Base-by-base conservation (phyloP, 2,329 filamentous ascomycete species). In the Talaromyces sp. region DNA sequence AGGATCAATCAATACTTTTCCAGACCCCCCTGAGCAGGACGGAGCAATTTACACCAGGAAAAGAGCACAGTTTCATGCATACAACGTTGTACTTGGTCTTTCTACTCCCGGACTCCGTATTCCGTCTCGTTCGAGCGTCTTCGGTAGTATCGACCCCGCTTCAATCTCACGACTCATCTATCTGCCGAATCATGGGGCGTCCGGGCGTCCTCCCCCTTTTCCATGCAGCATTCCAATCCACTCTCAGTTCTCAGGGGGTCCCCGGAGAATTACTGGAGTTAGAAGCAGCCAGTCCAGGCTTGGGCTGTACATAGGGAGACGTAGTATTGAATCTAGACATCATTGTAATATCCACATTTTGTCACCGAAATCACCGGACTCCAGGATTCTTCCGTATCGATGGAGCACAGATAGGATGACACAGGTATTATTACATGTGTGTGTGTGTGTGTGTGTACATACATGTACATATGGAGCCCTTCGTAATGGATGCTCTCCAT, bases 261-360 rank as follows among this genome's bases (percentile, higher is more conserved):
- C n/a, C 8, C 44, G 44, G 44, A 47, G 32, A 35, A 47, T 37
- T 47, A 47, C n/a, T n/a, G n/a, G n/a, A n/a, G n/a, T n/a, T n/a
- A 17, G 10, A 17, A 32, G 30, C 10, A 9, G 24, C 24, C 4
- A 27, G 24, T 27, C 24, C 24, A 27, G 24, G 24, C 24, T 9
- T 27, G 24, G 24, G 9, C 24, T 27, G 5, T 9, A 9, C 24
- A 9, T 27, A 4, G 24, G 24, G 24, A 9, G 4, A 9, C 9
- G 4, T 27, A 27, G 4, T 27, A 27, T 4, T 4, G 24, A 27
- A 9, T 9, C 4, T 4, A 24, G 29, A 20, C 30, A 36, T 22
- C 14, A 17, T 32, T n/a, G 24, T 16, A 17, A 27, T 27, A 5
- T 27, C 24, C 24, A 27, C 24, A 27, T 27, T 27, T 27, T 27